These are phyloP conservation scores for Leccinum arenicola DNA, from an alignment of 768 basidiomycete species.

Conservation along the genomic window DNA sequence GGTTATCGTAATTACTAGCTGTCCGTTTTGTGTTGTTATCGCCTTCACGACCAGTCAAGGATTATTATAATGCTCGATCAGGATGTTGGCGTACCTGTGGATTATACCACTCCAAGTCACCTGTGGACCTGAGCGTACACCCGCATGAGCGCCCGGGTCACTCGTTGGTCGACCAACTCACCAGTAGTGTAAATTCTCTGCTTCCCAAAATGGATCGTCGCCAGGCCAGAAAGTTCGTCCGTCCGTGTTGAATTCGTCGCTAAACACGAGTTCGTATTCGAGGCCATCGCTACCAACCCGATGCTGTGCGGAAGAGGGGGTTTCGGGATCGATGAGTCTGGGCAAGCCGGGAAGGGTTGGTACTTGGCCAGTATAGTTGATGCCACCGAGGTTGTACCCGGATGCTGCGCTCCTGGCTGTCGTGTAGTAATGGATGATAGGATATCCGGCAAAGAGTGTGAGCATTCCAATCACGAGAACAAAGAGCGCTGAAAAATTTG, in stretches of 20 bases:
- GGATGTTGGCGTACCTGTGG: conserved; percentile 47
- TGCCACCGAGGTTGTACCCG: conserved; percentile 81
- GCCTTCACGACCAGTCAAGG: conserved; percentile 34
- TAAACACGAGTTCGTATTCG: conserved; percentile 80
- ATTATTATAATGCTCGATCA: not conserved
- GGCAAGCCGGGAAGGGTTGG: conserved; percentile 70
- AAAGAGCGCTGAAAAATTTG: conserved; percentile 72
- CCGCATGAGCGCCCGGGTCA: conserved; percentile 6
- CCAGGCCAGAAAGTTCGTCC: conserved; percentile 76
- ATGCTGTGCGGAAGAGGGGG: conserved; percentile 54
- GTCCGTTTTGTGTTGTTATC: conserved; percentile 73
- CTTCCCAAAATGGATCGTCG: conserved; percentile 87
- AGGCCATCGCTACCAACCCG: conserved; percentile 74
- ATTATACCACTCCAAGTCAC: conserved; percentile 83
- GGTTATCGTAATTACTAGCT: conserved; percentile 76
- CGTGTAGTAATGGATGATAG: conserved; percentile 63
- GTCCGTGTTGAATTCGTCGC: conserved; percentile 77
- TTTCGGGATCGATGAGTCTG: conserved; percentile 71
- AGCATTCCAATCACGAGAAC: conserved; percentile 67
- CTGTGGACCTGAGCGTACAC: conserved; percentile 47
- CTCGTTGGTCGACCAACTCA: conserved; percentile 13
- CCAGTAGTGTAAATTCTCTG: conserved; percentile 85
- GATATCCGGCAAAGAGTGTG: conserved; percentile 84
- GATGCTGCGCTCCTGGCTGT: conserved; percentile 25
- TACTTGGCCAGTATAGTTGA: conserved; percentile 86